Percentiles rank a stretch among this genome's conserved stretches.
phyloP scores from a whole-genome alignment of 106 monocot genomes.

The Chionographis japonica region DNA sequence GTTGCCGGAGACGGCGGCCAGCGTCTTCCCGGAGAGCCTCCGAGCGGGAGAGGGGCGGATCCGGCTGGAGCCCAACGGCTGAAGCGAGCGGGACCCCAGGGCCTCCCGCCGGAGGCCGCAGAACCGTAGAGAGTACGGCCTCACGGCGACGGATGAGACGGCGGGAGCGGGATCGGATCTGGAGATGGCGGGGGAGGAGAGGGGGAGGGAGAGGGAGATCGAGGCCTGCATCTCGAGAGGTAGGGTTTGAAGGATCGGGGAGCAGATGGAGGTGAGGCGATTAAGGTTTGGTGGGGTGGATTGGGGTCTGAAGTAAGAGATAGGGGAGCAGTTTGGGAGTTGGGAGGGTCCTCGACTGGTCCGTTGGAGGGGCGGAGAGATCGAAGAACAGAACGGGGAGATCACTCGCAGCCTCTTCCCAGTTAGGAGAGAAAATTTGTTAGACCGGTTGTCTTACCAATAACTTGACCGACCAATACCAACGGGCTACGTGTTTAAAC shows the following conservation, averaged over 20 bases:
- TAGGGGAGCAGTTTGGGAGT: background rate
- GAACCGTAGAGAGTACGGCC: conserved; percentile 36
- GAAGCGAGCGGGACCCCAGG: conserved; percentile 11
- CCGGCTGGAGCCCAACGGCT: background rate
- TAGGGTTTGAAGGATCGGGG: background rate
- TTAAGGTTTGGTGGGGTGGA: conserved; percentile 6
- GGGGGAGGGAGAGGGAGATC: conserved; percentile 16
- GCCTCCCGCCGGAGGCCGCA: conserved; percentile 61
- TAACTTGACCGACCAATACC: too few species aligned
- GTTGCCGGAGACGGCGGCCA: conserved; percentile 30
- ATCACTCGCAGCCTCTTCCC: too few species aligned
- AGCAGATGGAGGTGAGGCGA: conserved; percentile 6
- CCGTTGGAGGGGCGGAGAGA: conserved; percentile 35
- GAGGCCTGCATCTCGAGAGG: conserved; percentile 25
- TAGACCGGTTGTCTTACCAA: too few species aligned
- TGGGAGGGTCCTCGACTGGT: conserved; percentile 24
- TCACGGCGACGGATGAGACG: background rate
- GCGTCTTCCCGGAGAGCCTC: conserved; percentile 1
- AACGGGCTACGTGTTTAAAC: too few species aligned
- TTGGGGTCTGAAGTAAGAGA: conserved; percentile 9
- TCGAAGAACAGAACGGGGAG: conserved; percentile 10
- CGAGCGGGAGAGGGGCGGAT: conserved; percentile 1
- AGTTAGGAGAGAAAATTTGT: too few species aligned
- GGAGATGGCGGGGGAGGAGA: conserved; percentile 4
- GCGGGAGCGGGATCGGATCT: conserved; percentile 6